Evolutionary conservation across 352 stramenopile species (phyloP), one percentile per base, ranked within the genome.

Genomic region (Pythium folliculosum): DNA sequence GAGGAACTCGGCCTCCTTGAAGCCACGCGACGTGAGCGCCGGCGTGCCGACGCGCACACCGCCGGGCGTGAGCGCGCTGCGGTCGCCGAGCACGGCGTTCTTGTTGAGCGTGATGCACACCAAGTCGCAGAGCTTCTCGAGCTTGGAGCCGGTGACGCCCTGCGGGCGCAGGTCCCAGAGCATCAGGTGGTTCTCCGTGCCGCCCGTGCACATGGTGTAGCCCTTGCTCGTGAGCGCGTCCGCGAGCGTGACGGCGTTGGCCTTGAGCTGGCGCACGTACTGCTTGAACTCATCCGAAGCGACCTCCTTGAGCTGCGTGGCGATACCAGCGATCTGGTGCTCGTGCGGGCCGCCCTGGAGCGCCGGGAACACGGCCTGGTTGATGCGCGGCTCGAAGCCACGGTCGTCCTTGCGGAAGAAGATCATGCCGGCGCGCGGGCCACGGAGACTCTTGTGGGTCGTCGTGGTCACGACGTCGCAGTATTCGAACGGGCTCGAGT

Each of bases 381-480:
- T 99, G 81, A 99, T 99, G 50, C 89, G 89, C 30, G 83, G 76
- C 83, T 97, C 93, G 67, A 99, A 98, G 65, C 84, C 79, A 38
- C 97, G 90, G 53, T 89, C 86, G 73, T 99, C 98, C 77, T 97
- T 97, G 56, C 88, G 87, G 83, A 96, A 99, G 82, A 99, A 99
- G 80, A 99, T 99, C 90, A 99, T 99, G 66, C 96, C 98, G 25
- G 96, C 96, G 60, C 98, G 90, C 17, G 98, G 98, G 22, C 98
- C 98, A 71, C 98, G 91, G 56, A 99, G 90, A 32, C 86, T 97
- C 88, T 99, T 99, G 91, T 99, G 98, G 14, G 97, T 99, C 37
- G 98, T 99, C 57, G 96, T 99, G 22, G 98, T 99, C 6, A 99
- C 98, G 22, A 99, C 86, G 84, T 99, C 98, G 63, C 96, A 99